Base-by-base conservation (phyloP, 2,329 filamentous ascomycete species). In the Colletotrichum navitas region DNA sequence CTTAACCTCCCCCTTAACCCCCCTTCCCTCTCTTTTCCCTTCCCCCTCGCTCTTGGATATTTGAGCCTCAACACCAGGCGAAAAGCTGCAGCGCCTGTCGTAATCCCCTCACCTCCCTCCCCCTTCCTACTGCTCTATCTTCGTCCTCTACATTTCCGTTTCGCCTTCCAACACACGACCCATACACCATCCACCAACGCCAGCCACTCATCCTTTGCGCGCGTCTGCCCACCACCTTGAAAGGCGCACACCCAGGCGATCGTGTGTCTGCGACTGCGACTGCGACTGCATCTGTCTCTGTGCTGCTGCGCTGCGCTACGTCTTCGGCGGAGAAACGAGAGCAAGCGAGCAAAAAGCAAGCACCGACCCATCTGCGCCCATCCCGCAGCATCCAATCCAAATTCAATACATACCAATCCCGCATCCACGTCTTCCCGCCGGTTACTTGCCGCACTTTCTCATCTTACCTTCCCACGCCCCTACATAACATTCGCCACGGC, bases 401-500 rank as follows among this genome's bases (percentile, higher is more conserved):
- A 66, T 66, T 63, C 63, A 64, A 32, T 60, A 60, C 58, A 49
- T 63, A 51, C 58, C 58, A 49, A 45, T 49, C 56, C 64, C 34
- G 36, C 51, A 51, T 52, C 36, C 49, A 63, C 66, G 61, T 32
- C 56, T 29, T 43, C 62, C n/a, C n/a, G 34, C 34, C 21, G 54
- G 54, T 8, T 56, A 56, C 59, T 61, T 61, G 10, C 59, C 45
- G 47, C 39, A n/a, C 59, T 36, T 10, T 61, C 16, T 43, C 49
- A 41, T 49, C 49, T 41, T 36, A 16, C 61, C 12, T 45, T 26
- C 24, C 36, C 60, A 63, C 61, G 61, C 61, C 65, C 68, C 68
- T 71, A 71, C 68, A 71, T 63, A 68, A 68, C 65, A 68, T 59
- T 59, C 68, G 59, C 68, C 68, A 68, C 68, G 68, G 51, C 68